Evolutionary conservation across 345 rosid genomes (phyloP).

Genomic region (Gossypium herbaceum): DNA sequence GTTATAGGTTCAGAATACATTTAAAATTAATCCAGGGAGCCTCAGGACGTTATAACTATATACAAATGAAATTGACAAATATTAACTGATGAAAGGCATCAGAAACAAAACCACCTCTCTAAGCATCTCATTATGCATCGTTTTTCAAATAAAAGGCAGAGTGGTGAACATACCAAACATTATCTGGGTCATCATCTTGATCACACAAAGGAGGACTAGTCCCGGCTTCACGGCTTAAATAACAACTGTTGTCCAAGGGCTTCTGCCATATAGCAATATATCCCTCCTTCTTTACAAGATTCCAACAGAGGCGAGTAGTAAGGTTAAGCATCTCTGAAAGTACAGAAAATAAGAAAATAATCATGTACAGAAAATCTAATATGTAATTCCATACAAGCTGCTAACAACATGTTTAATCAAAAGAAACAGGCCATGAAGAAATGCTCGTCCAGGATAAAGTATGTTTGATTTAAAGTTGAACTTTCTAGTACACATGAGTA

Average conservation of each 20-base stretch:
- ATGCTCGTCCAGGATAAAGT: background rate
- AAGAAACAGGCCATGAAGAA: background rate
- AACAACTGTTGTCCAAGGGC: constrained; percentile 74
- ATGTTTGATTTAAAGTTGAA: background rate
- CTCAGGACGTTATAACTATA: background rate
- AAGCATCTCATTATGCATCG: background rate
- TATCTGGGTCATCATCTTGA: constrained; percentile 77
- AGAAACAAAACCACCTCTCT: background rate
- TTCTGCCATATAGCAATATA: constrained; percentile 93
- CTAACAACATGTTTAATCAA: constrained; percentile 3
- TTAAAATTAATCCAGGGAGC: background rate
- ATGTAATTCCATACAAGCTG: background rate
- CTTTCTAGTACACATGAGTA: constrained; percentile 6
- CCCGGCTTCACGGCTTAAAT: constrained; percentile 63
- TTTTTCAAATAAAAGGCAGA: constrained; percentile 6
- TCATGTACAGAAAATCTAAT: background rate
- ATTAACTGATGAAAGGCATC: background rate
- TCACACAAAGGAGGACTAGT: constrained; percentile 67
- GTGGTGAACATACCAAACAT: constrained; percentile 58
- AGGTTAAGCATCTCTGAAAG: constrained; percentile 84
- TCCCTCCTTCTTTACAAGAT: constrained; percentile 89
- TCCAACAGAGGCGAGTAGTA: constrained; percentile 87
- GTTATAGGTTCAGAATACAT: background rate
- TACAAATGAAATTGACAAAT: background rate
- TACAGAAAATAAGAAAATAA: constrained; percentile 16